Base-by-base conservation (phyloP, 2,329 filamentous ascomycete species). In the Sporothrix inflata region DNA sequence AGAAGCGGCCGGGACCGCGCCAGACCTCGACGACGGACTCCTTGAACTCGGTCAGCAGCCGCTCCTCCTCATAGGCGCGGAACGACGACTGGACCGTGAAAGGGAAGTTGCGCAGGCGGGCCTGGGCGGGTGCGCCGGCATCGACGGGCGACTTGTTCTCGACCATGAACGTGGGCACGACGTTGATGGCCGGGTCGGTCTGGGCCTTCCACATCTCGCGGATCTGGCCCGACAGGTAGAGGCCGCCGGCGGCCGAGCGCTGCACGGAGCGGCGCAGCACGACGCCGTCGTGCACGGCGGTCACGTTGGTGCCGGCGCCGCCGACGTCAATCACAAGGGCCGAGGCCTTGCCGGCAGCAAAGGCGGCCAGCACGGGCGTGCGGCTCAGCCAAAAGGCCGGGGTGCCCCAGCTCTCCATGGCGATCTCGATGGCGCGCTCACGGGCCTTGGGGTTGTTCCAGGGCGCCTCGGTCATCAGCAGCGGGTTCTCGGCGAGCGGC, bases 21-120 rank as follows among this genome's bases (percentile, higher is more conserved):
- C 96, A 99, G 16, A 95, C 90, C 82, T 98, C 94, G 38, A 98
- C 94, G 19, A 98, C 94, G 21, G 92, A 97, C 83, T 99, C 97
- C 84, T 99, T 99, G 88, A 97, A 99, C 80, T 98, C 94, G 49
- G 93, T 94, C 72, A 99, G 84, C 55, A 97, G 91, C 70, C 95
- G 92, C 81, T 98, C 96, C 84, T 99, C 94, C 82, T 98, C 91
- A 75, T 95, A 91, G 21, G 86, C 85, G 73, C 92, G 90, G 87
- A 94, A 98, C 1, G 92, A 94, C 38, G 89, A 86, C 76, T 83
- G 81, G 74, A 91, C 84, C 77, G 87, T 78, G 80, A 86, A 85
- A 79, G 86, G 81, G 79, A 94, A 97, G 51, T 88, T 88, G 77
- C 89, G 91, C 81, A 93, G 90, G 66, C 87, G 90, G 53, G 91